A percentile compares a stretch with the other conserved stretches of the same genome.
Conservation (phyloP, 768 basidiomycete species). For the Naganishia friedmannii region DNA sequence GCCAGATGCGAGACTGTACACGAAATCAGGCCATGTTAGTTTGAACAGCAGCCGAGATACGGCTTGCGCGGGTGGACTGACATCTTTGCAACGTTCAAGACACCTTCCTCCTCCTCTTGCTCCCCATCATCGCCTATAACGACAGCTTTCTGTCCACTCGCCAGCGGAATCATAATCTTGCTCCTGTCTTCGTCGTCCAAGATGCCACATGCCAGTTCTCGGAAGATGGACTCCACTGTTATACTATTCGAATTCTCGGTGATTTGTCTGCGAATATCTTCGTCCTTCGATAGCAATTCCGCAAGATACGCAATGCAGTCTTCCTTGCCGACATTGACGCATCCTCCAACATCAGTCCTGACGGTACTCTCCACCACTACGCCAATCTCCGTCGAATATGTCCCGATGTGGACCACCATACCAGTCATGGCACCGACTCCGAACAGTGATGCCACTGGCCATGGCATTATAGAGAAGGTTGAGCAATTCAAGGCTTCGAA, state of each 20-base stretch:
- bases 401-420: constrained; percentile 43
- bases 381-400: constrained; percentile 32
- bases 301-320: constrained; percentile 41
- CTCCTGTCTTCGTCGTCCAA: constrained; percentile 35
- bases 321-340: constrained; percentile 38
- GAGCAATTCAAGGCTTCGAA: constrained; percentile 49
- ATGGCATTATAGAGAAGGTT: constrained; percentile 41
- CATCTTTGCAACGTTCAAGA: constrained; percentile 49
- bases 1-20: constrained; percentile 31
- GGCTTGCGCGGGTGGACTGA: constrained; percentile 26
- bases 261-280: neutral
- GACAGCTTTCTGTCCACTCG: constrained; percentile 21
- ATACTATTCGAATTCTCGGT: neutral
- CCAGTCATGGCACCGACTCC: constrained; percentile 46
- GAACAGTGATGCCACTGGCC: constrained; percentile 42
- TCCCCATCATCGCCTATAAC: constrained; percentile 20
- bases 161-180: constrained; percentile 25
- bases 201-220: constrained; percentile 38
- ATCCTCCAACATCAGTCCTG: constrained; percentile 40
- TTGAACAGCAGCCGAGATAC: neutral
- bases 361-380: constrained; percentile 44
- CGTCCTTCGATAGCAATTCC: constrained; percentile 33
- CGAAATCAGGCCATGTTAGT: neutral
- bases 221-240: constrained; percentile 25
- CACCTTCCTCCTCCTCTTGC: constrained; percentile 42